phyloP scores from a whole-genome alignment of 2,329 filamentous ascomycete genomes.

The Trichoderma citrinoviride region DNA sequence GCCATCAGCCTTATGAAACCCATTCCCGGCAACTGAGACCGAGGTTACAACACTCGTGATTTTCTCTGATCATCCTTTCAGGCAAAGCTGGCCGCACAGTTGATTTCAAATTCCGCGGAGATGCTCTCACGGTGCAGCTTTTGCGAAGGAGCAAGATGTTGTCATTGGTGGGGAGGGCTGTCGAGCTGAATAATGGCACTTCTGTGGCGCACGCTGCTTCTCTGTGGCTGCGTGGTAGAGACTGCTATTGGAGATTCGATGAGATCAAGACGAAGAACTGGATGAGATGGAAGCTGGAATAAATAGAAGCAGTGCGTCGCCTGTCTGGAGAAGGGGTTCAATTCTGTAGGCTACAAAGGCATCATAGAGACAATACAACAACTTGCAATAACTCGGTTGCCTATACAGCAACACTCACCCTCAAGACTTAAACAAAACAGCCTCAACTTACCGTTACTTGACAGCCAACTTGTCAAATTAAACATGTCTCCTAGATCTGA shows the following conservation, averaged over 20 bases:
- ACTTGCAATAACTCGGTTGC: not conserved
- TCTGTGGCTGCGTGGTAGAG: not conserved
- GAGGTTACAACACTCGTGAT: not conserved
- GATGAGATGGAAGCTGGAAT: not conserved
- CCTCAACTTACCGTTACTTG: not conserved
- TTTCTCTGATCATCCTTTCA: not conserved
- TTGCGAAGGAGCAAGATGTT: not conserved
- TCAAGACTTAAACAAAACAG: not conserved
- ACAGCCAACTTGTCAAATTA: no score
- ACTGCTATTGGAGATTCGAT: not conserved
- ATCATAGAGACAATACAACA: not conserved
- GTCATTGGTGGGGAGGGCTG: conserved; percentile 3
- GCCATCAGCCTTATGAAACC: not conserved
- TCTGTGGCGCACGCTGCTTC: not conserved
- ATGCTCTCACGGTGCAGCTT: not conserved
- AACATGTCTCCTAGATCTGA: conserved; percentile 11
- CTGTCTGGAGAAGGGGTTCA: not conserved
- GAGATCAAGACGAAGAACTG: not conserved
- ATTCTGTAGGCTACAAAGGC: not conserved
- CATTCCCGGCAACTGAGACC: not conserved
- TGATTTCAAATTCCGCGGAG: conserved; percentile 12
- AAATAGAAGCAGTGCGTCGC: not conserved
- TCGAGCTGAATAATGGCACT: not conserved
- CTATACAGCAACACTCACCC: not conserved
- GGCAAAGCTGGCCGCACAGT: not conserved